A percentile compares a stretch with the other conserved stretches of the same genome.
Conservation (phyloP, 2,329 filamentous ascomycete species). For the Talaromyces sp. region DNA sequence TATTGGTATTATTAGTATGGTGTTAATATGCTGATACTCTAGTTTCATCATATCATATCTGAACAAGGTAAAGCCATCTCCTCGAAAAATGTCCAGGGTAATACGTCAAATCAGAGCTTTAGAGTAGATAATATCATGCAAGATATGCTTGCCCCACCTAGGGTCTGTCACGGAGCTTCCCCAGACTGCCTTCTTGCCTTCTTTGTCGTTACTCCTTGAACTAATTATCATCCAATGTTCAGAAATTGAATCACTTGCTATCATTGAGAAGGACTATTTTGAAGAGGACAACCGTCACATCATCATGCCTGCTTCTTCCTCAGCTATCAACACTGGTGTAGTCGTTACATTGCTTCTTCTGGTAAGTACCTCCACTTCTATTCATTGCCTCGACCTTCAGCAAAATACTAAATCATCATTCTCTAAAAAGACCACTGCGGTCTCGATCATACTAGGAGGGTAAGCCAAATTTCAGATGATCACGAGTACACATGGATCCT, state of each 20-base stretch:
- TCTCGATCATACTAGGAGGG: constrained; percentile 22
- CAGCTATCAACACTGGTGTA: constrained; percentile 7
- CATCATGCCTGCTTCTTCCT: constrained; percentile 4
- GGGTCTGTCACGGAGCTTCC: constrained; percentile 1
- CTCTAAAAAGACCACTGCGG: constrained; percentile 5
- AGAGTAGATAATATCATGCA: background rate
- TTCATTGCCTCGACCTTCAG: constrained; percentile 60
- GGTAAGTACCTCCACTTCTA: constrained; percentile 59
- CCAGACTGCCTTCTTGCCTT: background rate
- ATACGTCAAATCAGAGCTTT: background rate
- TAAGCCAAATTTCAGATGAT: constrained; percentile 13
- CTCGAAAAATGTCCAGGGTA: background rate
- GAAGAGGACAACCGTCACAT: background rate
- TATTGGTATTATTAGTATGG: background rate
- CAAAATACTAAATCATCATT: background rate
- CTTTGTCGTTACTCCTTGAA: background rate
- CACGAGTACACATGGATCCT: background rate
- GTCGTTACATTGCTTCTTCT: constrained; percentile 14
- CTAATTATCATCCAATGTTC: background rate
- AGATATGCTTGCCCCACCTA: constrained; percentile 1
- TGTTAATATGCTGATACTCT: no score
- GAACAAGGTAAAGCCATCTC: background rate
- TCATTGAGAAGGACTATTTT: background rate
- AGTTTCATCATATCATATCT: background rate
- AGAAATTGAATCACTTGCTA: background rate